A percentile compares a stretch with the other conserved stretches of the same genome.
Conservation (phyloP, 306 rosid species). For the Corylus americana region DNA sequence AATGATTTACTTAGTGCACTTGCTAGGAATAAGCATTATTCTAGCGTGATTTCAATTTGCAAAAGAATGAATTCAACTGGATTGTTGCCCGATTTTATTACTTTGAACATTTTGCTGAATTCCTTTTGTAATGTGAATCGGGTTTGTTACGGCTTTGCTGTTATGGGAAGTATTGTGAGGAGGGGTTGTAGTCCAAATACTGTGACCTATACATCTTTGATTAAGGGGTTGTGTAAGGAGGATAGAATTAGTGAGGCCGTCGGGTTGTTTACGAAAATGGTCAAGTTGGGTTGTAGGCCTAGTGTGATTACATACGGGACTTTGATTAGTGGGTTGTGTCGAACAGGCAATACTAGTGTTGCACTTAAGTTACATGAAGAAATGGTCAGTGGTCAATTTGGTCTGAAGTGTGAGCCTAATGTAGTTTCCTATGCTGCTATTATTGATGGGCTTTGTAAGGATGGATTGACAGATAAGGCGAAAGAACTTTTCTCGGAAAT, state of each 20-base stretch:
- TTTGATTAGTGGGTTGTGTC: constrained; percentile 48
- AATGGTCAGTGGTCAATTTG: constrained; percentile 31
- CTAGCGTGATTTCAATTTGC: constrained; percentile 32
- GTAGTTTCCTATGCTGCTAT: constrained; percentile 28
- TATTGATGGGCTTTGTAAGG: constrained; percentile 53
- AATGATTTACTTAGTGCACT: constrained; percentile 39
- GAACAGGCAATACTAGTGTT: constrained; percentile 28
- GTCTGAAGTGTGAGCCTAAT: constrained; percentile 34
- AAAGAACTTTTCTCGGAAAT: constrained; percentile 44
- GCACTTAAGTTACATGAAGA: constrained; percentile 44
- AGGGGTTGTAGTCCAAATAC: constrained; percentile 35
- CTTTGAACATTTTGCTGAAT: constrained; percentile 40
- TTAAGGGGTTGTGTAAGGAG: constrained; percentile 49
- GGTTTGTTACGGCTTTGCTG: constrained; percentile 32
- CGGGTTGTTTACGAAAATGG: constrained; percentile 31
- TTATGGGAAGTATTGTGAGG: constrained; percentile 34
- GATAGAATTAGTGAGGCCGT: constrained; percentile 36
- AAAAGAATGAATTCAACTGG: constrained; percentile 23
- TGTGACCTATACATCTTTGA: constrained; percentile 35
- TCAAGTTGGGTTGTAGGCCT: constrained; percentile 38
- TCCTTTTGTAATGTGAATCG: constrained; percentile 40
- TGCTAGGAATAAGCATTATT: constrained; percentile 37
- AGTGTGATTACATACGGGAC: constrained; percentile 33
- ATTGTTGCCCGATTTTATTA: constrained; percentile 21
- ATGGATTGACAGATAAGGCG: constrained; percentile 42